Evolutionary conservation across 805 yeast genomes (phyloP), one percentile per base, ranked within the genome.

Genomic region (Nakazawaea holstii): DNA sequence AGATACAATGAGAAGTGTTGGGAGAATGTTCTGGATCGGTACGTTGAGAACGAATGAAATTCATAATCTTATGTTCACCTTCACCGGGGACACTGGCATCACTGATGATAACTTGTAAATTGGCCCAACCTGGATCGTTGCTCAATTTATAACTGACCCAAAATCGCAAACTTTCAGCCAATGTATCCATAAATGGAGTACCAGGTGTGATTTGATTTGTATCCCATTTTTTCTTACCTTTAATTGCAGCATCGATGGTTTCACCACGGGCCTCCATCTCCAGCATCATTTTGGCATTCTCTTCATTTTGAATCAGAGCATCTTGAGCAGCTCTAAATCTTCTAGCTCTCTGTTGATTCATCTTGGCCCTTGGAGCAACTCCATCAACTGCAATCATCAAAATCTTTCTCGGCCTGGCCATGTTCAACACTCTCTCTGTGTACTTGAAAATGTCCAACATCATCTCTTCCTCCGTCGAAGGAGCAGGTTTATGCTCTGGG

Each of bases 61-160:
- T 90, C 99, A 94, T 94, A 57, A 94, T 84, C 65, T 94, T 94
- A 70, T 94, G 99, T 66, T 94, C 99, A 62, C 99, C 99, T 74
- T 94, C 99, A 52, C 99, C 99, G 1, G 99, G 99, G 11, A 92
- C 98, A 0, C 95, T 83, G 29, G 97, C 96, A 62, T 92, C 99
- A 59, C 95, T 85, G 40, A 94, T 84, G 24, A 94, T 86, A 6
- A 94, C 90, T 65, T 94, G 94, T 41, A 92, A 68, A 50, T 84
- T 76, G 39, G 82, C 82, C 99, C 99, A 94, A 31, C 95, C 96
- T 1, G 97, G 95, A 60, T 94, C 99, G 8, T 77, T 77, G 33
- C 89, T 76, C 33, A 94, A 70, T 62, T 94, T 94, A 64, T 86
- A 88, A 3, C 95, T 88, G 7, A 87, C 88, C 96, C 97, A 94